Base-by-base conservation (phyloP, 192 early-diverging fungal species). In the Gonapodya sp. region DNA sequence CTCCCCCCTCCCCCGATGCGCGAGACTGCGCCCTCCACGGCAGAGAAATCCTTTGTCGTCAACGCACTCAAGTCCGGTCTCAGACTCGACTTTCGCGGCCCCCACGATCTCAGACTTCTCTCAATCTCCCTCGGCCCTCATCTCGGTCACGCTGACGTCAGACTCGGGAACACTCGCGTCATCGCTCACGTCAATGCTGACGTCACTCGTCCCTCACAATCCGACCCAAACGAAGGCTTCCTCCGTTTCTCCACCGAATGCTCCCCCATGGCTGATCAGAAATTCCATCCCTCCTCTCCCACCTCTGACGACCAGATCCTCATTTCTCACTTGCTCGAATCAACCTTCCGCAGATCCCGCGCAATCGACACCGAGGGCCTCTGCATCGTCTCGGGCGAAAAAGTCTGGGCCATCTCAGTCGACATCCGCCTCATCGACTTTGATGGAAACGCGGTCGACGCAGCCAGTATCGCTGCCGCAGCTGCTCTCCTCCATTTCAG, bases 321-420 rank as follows among this genome's bases (percentile, higher is more conserved):
- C 31, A 87, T 98, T 31, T 92, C 89, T 36, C 91, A 96, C 31
- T 86, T 96, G 82, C 85, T 99, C 35, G 98, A 99, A 81, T 95
- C 94, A 80, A 91, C 95, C 0, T 85, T 99, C 84, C 88, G 91
- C 80, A 88, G 92, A 81, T 92, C 91, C 79, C 87, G 94, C 36
- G 96, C 96, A 30, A 87, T 99, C 80, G 98, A 99, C 85, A 94
- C 95, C 1, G 98, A 99, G 84, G 96, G 96, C 36, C 85, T 99
- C 79, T 99, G 98, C 82, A 97, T 99, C 79, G 84, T 98, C 80
- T 93, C 96, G 16, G 96, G 96, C 33, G 93, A 96, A 84, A 96
- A 78, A 34, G 95, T 98, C 14, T 99, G 98, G 98, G 86, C 88
- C 30, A 88, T 99, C 35, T 92, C 94, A 1, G 89, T 98, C 24